Conservation (phyloP, 257 asterid genomes). For the Voacanga thouarsii region DNA sequence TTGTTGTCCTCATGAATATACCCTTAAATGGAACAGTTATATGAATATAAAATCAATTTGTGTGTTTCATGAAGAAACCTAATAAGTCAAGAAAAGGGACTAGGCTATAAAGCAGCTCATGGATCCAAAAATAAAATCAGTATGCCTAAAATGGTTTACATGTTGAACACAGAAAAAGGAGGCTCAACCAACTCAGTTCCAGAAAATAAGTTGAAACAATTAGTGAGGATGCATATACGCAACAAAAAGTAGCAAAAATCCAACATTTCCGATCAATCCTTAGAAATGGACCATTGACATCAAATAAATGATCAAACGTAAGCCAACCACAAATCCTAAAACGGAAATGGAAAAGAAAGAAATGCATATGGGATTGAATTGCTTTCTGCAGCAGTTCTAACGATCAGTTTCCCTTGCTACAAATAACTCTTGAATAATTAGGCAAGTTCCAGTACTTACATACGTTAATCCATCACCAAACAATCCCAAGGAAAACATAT, state of each 20-base stretch:
- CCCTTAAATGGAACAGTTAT: slow-evolving; percentile 41
- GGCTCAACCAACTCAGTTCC: too few species aligned
- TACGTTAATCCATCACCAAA: neutral
- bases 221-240: too few species aligned
- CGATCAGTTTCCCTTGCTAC: neutral
- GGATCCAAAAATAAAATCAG: neutral
- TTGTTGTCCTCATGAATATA: slow-evolving; percentile 51
- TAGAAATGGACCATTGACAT: neutral
- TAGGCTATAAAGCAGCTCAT: neutral
- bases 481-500: neutral
- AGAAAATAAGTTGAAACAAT: neutral
- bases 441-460: neutral
- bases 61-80: neutral
- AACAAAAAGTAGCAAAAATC: neutral
- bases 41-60: slow-evolving; percentile 8
- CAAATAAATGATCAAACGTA: neutral
- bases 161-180: neutral
- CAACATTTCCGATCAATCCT: neutral
- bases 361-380: neutral
- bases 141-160: neutral
- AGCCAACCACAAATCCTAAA: neutral
- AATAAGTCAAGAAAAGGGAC: neutral
- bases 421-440: neutral
- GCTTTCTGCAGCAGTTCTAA: neutral
- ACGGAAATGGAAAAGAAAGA: neutral